These are phyloP conservation scores for Madurella fahalii DNA, from an alignment of 2,329 filamentous ascomycete species.

Conservation along the genomic window DNA sequence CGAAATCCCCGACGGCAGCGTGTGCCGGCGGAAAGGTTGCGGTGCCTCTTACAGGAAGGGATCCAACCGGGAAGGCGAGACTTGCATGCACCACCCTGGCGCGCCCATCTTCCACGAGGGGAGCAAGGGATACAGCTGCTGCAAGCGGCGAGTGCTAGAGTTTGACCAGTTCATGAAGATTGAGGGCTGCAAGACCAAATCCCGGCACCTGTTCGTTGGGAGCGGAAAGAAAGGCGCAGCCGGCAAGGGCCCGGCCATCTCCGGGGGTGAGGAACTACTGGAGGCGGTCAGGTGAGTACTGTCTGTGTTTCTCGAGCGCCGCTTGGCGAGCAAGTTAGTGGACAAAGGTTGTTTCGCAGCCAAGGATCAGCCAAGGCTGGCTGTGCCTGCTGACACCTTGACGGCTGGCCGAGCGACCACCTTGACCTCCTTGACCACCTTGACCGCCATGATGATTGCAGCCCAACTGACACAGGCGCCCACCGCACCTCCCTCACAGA, in stretches of 20 bases:
- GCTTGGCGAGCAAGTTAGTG: conserved; percentile 3
- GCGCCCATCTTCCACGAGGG: conserved; percentile 94
- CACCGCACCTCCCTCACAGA: conserved; percentile 36
- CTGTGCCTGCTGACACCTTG: conserved; percentile 21
- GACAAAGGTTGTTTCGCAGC: conserved; percentile 15
- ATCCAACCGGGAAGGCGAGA: conserved; percentile 61
- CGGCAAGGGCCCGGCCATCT: conserved; percentile 34
- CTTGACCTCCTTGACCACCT: no score
- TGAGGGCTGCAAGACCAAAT: conserved; percentile 80
- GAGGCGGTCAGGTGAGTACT: conserved; percentile 66
- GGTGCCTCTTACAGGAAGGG: conserved; percentile 61
- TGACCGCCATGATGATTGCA: conserved; percentile 12
- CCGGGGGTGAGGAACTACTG: conserved; percentile 66
- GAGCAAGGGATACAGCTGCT: conserved; percentile 96
- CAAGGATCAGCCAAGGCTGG: conserved; percentile 25
- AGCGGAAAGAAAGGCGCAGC: conserved; percentile 62
- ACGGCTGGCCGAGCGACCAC: not conserved
- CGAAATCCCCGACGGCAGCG: conserved; percentile 67
- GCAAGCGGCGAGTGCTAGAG: conserved; percentile 89
- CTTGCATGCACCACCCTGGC: conserved; percentile 85
- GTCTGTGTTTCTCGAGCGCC: conserved; percentile 8
- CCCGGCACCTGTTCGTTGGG: conserved; percentile 78
- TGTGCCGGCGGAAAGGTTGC: conserved; percentile 76
- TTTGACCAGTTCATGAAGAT: conserved; percentile 99
- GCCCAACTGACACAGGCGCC: conserved; percentile 14